These are phyloP conservation scores for Aspergillus ustus DNA, from an alignment of 2,329 filamentous ascomycete species.

Conservation along the genomic window DNA sequence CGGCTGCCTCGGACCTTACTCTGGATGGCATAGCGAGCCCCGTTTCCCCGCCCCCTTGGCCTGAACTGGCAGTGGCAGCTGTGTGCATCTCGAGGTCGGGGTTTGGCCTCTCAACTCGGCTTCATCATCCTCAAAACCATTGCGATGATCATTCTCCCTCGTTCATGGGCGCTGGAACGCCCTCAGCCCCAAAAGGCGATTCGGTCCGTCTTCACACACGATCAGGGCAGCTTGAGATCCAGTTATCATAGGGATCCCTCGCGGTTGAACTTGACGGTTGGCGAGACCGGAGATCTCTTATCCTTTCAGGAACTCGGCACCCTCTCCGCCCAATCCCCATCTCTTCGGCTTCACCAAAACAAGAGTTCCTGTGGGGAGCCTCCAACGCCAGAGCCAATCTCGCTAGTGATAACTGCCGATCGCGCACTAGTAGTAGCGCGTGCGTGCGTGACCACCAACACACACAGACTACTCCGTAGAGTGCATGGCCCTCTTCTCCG, in stretches of 20 bases:
- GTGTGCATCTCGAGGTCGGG: neutral
- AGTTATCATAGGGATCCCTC: neutral
- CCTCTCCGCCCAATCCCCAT: neutral
- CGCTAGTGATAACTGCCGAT: slow-evolving; percentile 20
- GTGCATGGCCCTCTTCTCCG: neutral
- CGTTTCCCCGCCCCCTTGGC: slow-evolving; percentile 9
- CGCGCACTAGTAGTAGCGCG: slow-evolving; percentile 9
- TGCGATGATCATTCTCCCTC: neutral
- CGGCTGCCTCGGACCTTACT: neutral
- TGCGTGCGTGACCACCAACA: slow-evolving; percentile 11
- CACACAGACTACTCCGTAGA: too few species aligned
- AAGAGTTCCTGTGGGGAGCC: slow-evolving; percentile 23
- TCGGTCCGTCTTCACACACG: neutral
- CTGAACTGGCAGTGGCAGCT: neutral
- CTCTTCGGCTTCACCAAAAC: slow-evolving; percentile 10
- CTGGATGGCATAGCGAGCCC: neutral
- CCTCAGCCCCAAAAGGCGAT: neutral
- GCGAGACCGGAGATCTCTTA: neutral
- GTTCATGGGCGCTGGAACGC: too few species aligned
- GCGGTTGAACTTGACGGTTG: neutral
- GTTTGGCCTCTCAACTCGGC: neutral
- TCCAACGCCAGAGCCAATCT: slow-evolving; percentile 15
- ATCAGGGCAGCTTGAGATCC: neutral
- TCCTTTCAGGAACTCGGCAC: neutral
- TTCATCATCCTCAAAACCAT: neutral